Conservation (phyloP, 192 early-diverging fungal genomes). For the Geosiphon pyriformis region DNA sequence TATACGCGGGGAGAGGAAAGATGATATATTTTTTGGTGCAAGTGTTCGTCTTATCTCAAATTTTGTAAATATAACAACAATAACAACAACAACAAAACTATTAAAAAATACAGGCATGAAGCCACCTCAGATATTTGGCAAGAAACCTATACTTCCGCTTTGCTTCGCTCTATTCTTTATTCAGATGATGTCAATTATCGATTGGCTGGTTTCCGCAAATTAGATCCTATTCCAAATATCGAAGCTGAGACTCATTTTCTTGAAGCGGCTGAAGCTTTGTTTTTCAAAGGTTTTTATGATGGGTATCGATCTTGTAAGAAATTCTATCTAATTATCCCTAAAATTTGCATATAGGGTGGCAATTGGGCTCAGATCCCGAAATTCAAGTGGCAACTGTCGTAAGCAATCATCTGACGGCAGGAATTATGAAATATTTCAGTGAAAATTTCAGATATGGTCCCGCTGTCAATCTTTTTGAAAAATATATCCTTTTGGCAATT, state of each 20-base stretch:
- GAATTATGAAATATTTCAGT: slow-evolving; percentile 84
- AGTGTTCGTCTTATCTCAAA: no score
- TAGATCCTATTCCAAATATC: slow-evolving; percentile 78
- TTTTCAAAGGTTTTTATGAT: slow-evolving; percentile 66
- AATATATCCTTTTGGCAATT: slow-evolving; percentile 37
- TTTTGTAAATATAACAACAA: background rate
- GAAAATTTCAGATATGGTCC: slow-evolving; percentile 75
- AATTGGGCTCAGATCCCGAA: slow-evolving; percentile 87
- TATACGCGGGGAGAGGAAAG: slow-evolving; percentile 78
- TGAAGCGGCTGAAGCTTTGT: slow-evolving; percentile 75
- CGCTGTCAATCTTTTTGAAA: slow-evolving; percentile 79
- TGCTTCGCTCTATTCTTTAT: slow-evolving; percentile 87
- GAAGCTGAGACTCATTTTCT: slow-evolving; percentile 75
- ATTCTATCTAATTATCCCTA: no score
- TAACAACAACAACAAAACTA: background rate
- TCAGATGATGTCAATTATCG: slow-evolving; percentile 82
- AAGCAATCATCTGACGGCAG: slow-evolving; percentile 85
- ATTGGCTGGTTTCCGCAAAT: slow-evolving; percentile 81
- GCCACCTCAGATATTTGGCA: slow-evolving; percentile 81
- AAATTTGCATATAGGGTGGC: slow-evolving; percentile 58
- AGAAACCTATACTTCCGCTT: slow-evolving; percentile 81
- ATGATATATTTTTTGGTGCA: no score
- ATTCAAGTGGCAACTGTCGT: slow-evolving; percentile 90
- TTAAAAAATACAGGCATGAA: slow-evolving; percentile 46
- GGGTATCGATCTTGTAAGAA: background rate